Evolutionary conservation across 768 basidiomycete genomes (phyloP).

Genomic region (Pleurotus djamor): DNA sequence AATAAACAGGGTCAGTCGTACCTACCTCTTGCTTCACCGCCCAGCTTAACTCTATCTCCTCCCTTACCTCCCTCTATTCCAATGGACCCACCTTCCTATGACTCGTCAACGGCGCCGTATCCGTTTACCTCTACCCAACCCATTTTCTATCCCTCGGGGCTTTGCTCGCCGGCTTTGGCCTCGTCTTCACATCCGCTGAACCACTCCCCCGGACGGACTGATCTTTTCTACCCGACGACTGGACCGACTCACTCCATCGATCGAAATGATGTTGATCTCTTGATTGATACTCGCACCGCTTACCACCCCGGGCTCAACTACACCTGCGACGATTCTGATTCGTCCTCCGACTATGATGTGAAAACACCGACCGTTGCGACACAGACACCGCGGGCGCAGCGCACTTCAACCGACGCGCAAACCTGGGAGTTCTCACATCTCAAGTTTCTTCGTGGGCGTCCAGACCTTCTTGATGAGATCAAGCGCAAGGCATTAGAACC

Average conservation of each 20-base stretch:
- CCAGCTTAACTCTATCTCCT: slow-evolving; percentile 2
- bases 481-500: slow-evolving; percentile 85
- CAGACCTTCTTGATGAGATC: slow-evolving; percentile 82
- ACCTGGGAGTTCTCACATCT: slow-evolving; percentile 90
- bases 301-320: neutral
- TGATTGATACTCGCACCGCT: neutral
- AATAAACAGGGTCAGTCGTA: slow-evolving; percentile 71
- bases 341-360: neutral
- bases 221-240: neutral
- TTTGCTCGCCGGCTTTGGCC: neutral
- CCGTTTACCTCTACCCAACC: neutral
- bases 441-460: slow-evolving; percentile 79
- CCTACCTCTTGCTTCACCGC: neutral
- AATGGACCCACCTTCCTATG: neutral
- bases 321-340: slow-evolving; percentile 3
- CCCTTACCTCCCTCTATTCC: slow-evolving; percentile 1
- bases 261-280: slow-evolving; percentile 4
- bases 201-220: neutral
- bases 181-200: neutral
- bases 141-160: neutral
- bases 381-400: slow-evolving; percentile 80
- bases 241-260: neutral
- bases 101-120: neutral
- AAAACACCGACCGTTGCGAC: neutral
- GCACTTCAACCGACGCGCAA: slow-evolving; percentile 77